Evolutionary conservation across 495 filamentous ascomycete species (phyloP).

Genomic region (Neurospora sp.): DNA sequence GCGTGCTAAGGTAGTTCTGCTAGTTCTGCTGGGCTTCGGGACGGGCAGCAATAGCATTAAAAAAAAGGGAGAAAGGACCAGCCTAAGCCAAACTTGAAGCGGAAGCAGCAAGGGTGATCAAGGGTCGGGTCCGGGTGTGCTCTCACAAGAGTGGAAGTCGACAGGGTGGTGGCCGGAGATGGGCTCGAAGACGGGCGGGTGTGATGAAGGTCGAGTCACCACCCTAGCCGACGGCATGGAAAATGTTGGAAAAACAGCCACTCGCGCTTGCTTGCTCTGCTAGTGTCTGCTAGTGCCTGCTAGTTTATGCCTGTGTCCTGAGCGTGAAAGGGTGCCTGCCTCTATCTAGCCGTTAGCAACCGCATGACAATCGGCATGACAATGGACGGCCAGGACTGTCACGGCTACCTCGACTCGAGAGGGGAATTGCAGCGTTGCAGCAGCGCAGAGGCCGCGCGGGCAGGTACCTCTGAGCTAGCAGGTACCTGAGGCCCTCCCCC

Average conservation of each 20-base stretch:
- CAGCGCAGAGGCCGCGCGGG: neutral
- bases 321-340: neutral
- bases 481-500: neutral
- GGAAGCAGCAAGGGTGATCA: neutral
- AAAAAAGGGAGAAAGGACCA: neutral
- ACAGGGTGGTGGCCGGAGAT: slow-evolving; percentile 12
- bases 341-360: neutral
- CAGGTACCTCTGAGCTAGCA: neutral
- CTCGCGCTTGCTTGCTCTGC: neutral
- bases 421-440: neutral
- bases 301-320: neutral
- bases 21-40: neutral
- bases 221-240: slow-evolving; percentile 9
- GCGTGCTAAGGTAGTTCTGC: neutral
- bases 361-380: neutral
- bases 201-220: neutral
- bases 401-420: neutral
- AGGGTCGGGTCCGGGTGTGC: neutral
- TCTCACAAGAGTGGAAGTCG: slow-evolving; percentile 7
- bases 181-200: neutral
- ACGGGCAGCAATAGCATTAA: neutral
- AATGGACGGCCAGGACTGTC: neutral
- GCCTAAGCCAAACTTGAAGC: neutral
- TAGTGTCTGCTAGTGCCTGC: neutral
- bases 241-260: slow-evolving; percentile 19